Evolutionary conservation across 352 stramenopile species (phyloP), one percentile per base, ranked within the genome.

Genomic region (Globisporangium nagaii): DNA sequence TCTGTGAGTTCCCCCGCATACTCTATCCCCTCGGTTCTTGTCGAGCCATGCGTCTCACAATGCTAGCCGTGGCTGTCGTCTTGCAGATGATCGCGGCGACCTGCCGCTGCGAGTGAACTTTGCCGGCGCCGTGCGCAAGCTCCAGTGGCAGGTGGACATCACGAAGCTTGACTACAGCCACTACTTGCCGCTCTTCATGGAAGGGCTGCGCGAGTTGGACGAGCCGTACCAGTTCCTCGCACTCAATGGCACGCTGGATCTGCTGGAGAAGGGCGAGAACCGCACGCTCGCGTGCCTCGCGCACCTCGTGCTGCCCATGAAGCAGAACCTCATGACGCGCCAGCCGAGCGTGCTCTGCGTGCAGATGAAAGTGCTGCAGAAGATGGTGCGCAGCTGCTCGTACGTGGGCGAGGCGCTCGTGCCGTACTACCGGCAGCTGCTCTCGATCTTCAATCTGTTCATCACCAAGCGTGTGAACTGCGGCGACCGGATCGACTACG

Each of bases 401-500:
- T 90, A 79, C 61, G 79, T 93, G 0, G 92, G 92, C 5, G 80
- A 95, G 54, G 89, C 85, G 24, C 78, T 98, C 19, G 89, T 98
- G 30, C 83, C 88, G 5, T 97, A 97, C 71, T 97, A 97, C 57
- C 85, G 90, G 7, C 86, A 97, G 56, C 65, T 98, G 40, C 70
- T 98, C 17, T 83, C 80, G n/a, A 71, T 97, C 11, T 96, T 98
- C 62, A 97, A 96, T 48, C 55, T 97, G 15, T 97, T 97, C 47
- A 86, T 93, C 65, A 77, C 79, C 31, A 93, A 97, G 67, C 72
- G 91, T 70, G 71, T 88, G n/a, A 98, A 97, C 68, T 93, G 87
- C 40, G 92, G 92, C 17, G 92, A 98, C 61, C 67, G 62, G n/a
- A 97, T 98, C 56, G 89, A 98, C 68, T 98, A 96, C 51, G 84